A percentile compares a stretch with the other conserved stretches of the same genome.
phyloP scores from a whole-genome alignment of 176 grass and related monocot genomes.

The Oryza glaberrima region DNA sequence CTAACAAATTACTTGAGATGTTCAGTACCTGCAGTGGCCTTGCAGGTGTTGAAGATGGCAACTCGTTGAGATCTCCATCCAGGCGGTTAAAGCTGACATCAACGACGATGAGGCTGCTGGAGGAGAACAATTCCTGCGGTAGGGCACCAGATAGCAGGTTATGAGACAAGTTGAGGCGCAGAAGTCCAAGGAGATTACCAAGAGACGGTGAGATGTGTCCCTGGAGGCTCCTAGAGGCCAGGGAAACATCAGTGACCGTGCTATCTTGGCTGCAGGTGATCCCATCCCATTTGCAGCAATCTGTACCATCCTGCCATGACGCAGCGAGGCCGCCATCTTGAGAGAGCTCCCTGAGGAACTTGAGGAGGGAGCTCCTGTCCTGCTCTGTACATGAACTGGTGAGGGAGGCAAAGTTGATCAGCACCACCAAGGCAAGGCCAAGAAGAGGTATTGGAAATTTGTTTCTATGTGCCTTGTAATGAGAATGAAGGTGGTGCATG shows the following conservation, averaged over 20 bases:
- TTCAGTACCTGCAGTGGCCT: conserved; percentile 29
- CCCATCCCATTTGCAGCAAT: conserved; percentile 47
- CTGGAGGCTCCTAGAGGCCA: conserved; percentile 20
- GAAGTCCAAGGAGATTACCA: conserved; percentile 1
- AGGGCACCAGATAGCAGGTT: conserved; percentile 21
- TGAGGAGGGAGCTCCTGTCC: conserved; percentile 43
- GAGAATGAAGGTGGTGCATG: conserved; percentile 31
- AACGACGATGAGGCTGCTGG: not conserved
- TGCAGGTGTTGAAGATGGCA: not conserved
- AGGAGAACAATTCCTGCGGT: not conserved
- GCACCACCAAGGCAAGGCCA: not conserved
- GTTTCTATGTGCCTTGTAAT: not conserved
- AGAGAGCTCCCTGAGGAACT: conserved; percentile 23
- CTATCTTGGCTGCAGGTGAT: conserved; percentile 1
- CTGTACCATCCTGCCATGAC: conserved; percentile 12
- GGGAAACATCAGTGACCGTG: not conserved
- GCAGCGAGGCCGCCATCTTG: not conserved
- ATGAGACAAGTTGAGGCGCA: conserved; percentile 35
- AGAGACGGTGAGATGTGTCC: conserved; percentile 9
- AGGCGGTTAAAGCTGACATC: conserved; percentile 39
- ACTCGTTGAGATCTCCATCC: not conserved
- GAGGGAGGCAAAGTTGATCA: conserved; percentile 7
- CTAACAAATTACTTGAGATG: conserved; percentile 31
- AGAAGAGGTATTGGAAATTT: not conserved
- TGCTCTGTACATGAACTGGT: conserved; percentile 26